These are phyloP conservation scores for Pestalotiopsis sp. DNA, from an alignment of 2,329 filamentous ascomycete genomes.

Conservation along the genomic window DNA sequence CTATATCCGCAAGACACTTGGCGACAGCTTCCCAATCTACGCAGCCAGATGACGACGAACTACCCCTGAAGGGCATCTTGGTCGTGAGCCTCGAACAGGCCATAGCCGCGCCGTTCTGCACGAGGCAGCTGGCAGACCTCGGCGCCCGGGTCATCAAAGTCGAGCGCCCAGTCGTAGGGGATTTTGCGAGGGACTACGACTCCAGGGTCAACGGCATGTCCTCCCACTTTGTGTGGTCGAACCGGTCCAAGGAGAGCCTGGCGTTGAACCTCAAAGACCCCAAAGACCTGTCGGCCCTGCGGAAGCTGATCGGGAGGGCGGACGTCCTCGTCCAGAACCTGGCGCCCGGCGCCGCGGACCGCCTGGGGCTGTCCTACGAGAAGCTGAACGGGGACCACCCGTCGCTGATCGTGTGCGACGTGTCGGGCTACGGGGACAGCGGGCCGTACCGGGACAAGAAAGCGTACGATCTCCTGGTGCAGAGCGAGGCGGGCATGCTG, in stretches of 20 bases:
- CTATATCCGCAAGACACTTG: neutral
- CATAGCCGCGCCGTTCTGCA: conserved; percentile 56
- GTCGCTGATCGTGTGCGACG: conserved; percentile 53
- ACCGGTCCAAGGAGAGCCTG: conserved; percentile 55
- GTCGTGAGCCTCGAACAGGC: conserved; percentile 57
- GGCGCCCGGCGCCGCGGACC: conserved; percentile 48
- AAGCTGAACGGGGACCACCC: conserved; percentile 42
- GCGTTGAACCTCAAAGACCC: conserved; percentile 50
- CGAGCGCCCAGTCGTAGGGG: conserved; percentile 51
- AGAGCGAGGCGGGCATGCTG: conserved; percentile 53
- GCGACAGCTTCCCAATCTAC: neutral
- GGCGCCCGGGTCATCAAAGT: conserved; percentile 58
- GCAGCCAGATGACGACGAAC: neutral
- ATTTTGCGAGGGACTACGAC: conserved; percentile 55
- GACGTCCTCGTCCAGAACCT: conserved; percentile 58
- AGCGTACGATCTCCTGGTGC: conserved; percentile 56
- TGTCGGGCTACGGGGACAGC: conserved; percentile 53
- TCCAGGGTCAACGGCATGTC: conserved; percentile 48
- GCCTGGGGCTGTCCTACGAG: conserved; percentile 49
- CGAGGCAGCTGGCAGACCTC: conserved; percentile 53
- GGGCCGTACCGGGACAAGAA: conserved; percentile 57
- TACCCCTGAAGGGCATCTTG: conserved; percentile 45
- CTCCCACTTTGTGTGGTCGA: conserved; percentile 59
- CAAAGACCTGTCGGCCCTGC: conserved; percentile 43
- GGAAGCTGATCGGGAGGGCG: conserved; percentile 42